These are phyloP conservation scores for Xylariaceae sp. DNA, from an alignment of 2,329 filamentous ascomycete genomes.

Conservation along the genomic window DNA sequence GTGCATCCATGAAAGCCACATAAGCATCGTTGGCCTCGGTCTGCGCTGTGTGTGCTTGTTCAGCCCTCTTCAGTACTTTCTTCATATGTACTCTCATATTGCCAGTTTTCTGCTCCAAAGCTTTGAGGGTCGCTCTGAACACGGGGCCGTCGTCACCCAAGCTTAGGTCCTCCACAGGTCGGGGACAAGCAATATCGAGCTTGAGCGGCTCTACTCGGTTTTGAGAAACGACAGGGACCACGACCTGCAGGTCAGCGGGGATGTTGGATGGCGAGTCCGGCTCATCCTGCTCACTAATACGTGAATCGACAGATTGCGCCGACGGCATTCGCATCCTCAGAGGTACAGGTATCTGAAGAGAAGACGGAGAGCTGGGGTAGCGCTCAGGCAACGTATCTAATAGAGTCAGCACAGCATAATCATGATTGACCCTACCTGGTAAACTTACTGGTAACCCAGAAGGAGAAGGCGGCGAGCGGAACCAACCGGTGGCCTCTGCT, in stretches of 20 bases:
- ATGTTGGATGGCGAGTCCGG: constrained; percentile 47
- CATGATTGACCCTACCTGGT: constrained; percentile 6
- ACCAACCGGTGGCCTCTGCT: constrained; percentile 83
- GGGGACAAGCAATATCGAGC: constrained; percentile 80
- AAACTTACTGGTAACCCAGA: constrained; percentile 78
- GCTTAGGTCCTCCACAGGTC: constrained; percentile 78
- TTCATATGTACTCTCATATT: constrained; percentile 95
- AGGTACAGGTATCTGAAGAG: constrained; percentile 66
- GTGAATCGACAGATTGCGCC: constrained; percentile 76
- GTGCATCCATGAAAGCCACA: constrained; percentile 72
- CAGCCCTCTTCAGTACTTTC: constrained; percentile 89
- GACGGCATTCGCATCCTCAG: constrained; percentile 80
- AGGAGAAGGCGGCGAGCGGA: constrained; percentile 86
- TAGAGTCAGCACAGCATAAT: constrained; percentile 19
- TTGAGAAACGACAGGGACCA: constrained; percentile 17
- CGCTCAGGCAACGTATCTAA: constrained; percentile 43
- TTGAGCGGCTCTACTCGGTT: constrained; percentile 55
- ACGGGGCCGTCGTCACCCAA: constrained; percentile 87
- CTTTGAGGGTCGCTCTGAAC: constrained; percentile 94
- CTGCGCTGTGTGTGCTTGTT: constrained; percentile 76
- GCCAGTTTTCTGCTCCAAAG: constrained; percentile 90
- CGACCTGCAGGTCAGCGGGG: constrained; percentile 33
- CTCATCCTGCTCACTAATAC: constrained; percentile 67
- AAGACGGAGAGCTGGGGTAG: constrained; percentile 61
- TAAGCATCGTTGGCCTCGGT: constrained; percentile 81